A percentile compares a stretch with the other conserved stretches of the same genome.
Conservation (phyloP, 306 rosid species). For the Mucuna pruriens region DNA sequence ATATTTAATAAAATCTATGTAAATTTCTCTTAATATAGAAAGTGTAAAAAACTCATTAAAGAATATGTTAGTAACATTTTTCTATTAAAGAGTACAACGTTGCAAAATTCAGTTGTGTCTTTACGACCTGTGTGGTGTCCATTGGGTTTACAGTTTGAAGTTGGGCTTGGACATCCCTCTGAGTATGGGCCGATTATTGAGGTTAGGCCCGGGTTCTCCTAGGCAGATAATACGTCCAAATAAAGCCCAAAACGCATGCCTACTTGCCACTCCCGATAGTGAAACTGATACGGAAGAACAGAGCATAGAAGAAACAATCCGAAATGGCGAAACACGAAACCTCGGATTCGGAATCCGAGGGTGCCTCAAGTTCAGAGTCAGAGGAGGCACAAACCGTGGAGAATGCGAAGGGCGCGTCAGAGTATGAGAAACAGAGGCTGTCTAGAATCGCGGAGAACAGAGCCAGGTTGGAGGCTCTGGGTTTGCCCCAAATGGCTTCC, state of each 20-base stretch:
- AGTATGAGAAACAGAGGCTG: conserved; percentile 80
- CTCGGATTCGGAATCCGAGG: conserved; percentile 51
- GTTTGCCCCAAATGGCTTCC: conserved; percentile 65
- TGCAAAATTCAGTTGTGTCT: too few relatives aligned
- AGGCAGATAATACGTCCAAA: neutral
- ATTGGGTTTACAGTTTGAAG: neutral
- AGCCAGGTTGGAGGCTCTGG: conserved; percentile 79
- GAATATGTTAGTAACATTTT: too few relatives aligned
- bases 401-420: conserved; percentile 30
- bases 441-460: conserved; percentile 79
- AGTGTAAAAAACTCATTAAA: too few relatives aligned
- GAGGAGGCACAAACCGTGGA: conserved; percentile 37
- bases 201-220: neutral
- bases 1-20: too few relatives aligned
- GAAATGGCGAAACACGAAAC: conserved; percentile 41
- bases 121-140: too few relatives aligned
- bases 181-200: neutral
- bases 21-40: too few relatives aligned
- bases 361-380: conserved; percentile 41
- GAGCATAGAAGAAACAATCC: neutral
- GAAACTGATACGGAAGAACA: neutral
- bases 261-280: neutral
- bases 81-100: too few relatives aligned
- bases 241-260: neutral
- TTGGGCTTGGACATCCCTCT: neutral